Evolutionary conservation across 1,139 yeast species (phyloP), one percentile per base, ranked within the genome.

Genomic region (Sugiyamaella japonica): DNA sequence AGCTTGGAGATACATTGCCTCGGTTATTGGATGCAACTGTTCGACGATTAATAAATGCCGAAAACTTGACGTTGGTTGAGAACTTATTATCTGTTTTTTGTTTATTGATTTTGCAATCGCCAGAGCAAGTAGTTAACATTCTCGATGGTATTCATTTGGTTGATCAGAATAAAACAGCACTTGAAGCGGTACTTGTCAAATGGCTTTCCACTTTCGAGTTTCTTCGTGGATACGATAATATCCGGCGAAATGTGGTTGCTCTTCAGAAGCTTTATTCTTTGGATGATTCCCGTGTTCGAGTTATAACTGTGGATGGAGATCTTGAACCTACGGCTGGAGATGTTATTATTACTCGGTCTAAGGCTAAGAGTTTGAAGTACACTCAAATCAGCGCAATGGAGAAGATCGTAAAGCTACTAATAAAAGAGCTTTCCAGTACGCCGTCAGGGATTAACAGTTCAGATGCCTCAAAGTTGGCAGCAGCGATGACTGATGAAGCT

Each of bases 131-230:
- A 53, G 73, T 90, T 4, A 76, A 81, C 48, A 83, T 88, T 58
- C 75, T 90, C 50, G 71, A 74, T 34, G 70, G 72, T n/a, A 72
- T 81, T 52, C 67, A 69, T 1, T 62, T 80, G 7, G 70, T 62
- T 8, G 71, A 71, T 32, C 52, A 58, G 41, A 32, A 39, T 8
- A 37, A 47, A 1, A 67, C 72, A 45, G 84, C 83, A 1, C 67
- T 85, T 13, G 68, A 70, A 7, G 68, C 74, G 2, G 80, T 85
- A 1, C 66, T 88, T 49, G 85, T 85, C 4, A 84, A 86, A 53
- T 91, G 98, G 97, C 79, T 91, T 51, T 82, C 82, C 37, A 81
- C 90, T 1, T 91, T 88, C 70, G 95, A 88, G 63, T 83, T 86
- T 1, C 79, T 91, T 45, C 76, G 95, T 56, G 97, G 97, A 0